Conservation (phyloP, 805 yeast genomes). For the Ogataea neopini region DNA sequence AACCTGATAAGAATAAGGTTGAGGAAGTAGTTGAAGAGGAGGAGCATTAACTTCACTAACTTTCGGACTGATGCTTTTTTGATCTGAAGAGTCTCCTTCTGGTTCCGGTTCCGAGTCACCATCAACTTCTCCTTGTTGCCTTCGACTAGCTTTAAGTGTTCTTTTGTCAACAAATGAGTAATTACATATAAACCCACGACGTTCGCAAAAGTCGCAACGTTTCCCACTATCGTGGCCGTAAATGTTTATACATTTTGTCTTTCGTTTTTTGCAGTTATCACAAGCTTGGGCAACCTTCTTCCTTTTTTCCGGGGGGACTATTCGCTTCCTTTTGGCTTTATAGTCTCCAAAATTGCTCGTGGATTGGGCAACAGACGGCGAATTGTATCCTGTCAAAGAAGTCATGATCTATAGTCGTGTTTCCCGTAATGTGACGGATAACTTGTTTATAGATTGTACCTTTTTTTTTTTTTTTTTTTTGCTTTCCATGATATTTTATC, state of each 20-base stretch:
- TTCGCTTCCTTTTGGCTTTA: slow-evolving; percentile 10
- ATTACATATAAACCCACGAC: slow-evolving; percentile 31
- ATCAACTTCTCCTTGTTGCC: background rate
- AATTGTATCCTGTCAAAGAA: background rate
- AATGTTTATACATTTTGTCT: slow-evolving; percentile 28
- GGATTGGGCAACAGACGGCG: background rate
- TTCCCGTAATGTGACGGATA: too few species aligned
- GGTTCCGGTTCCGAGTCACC: background rate
- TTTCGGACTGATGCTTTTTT: background rate
- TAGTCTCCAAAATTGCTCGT: background rate
- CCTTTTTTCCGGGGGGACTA: slow-evolving; percentile 19
- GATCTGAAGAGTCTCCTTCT: background rate
- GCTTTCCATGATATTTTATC: background rate
- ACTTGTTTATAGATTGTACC: too few species aligned
- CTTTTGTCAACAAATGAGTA: slow-evolving; percentile 20
- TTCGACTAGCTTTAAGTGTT: slow-evolving; percentile 9
- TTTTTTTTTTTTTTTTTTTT: background rate
- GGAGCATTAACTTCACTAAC: too few species aligned
- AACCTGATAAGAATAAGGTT: background rate
- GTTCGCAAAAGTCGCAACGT: slow-evolving; percentile 20
- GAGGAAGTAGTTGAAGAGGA: background rate
- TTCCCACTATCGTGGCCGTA: slow-evolving; percentile 18
- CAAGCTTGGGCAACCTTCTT: slow-evolving; percentile 49
- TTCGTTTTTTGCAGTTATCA: slow-evolving; percentile 46
- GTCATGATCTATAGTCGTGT: background rate